Evolutionary conservation across 2,329 filamentous ascomycete genomes (phyloP).

Genomic region (Hypoxylon sp.): DNA sequence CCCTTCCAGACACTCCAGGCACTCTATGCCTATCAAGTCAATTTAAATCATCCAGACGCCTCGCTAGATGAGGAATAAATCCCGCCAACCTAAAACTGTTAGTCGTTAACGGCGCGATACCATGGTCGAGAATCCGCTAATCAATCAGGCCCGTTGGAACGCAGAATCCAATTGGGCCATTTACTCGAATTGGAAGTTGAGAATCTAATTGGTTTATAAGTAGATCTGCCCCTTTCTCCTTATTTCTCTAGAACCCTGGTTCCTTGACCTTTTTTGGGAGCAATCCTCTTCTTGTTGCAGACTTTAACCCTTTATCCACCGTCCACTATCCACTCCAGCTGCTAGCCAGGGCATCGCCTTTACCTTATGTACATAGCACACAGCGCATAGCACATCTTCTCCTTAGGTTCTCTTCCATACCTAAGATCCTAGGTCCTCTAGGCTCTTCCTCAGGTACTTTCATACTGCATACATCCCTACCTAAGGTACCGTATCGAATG

Average conservation of each 20-base stretch:
- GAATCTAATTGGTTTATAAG: slow-evolving; percentile 27
- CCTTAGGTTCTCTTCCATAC: too few species aligned
- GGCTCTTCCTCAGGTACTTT: neutral
- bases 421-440: too few species aligned
- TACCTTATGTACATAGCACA: neutral
- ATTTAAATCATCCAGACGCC: slow-evolving; percentile 16
- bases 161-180: slow-evolving; percentile 27
- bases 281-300: slow-evolving; percentile 24
- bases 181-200: slow-evolving; percentile 27
- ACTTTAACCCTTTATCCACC: slow-evolving; percentile 4
- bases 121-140: slow-evolving; percentile 18
- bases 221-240: slow-evolving; percentile 22
- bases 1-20: slow-evolving; percentile 8
- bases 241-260: slow-evolving; percentile 17
- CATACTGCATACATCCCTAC: too few species aligned
- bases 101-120: slow-evolving; percentile 14
- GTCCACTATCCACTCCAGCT: neutral
- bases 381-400: too few species aligned
- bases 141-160: slow-evolving; percentile 25
- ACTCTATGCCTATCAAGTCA: slow-evolving; percentile 31
- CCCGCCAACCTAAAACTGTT: slow-evolving; percentile 31
- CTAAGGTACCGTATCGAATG: slow-evolving; percentile 27
- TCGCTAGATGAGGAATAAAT: slow-evolving; percentile 20
- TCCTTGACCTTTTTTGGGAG: slow-evolving; percentile 18
- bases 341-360: neutral